phyloP scores from a whole-genome alignment of 305 asterid genomes.

The Solanum hybrid region DNA sequence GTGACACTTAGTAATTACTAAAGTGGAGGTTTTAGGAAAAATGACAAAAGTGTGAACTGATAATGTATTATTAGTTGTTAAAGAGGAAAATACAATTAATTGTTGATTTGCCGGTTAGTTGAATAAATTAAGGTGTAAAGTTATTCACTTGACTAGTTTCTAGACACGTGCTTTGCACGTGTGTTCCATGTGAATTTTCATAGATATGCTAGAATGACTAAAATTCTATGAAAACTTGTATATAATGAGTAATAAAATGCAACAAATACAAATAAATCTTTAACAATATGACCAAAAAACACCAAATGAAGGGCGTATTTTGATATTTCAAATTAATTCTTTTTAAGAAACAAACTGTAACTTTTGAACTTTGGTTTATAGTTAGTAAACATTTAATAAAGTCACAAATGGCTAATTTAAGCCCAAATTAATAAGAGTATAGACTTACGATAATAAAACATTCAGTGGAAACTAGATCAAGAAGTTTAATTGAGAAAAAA shows the following conservation, averaged over 20 bases:
- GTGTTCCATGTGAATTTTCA: neutral
- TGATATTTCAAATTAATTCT: neutral
- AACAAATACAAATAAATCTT: too few species aligned
- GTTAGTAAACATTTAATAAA: neutral
- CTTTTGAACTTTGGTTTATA: neutral
- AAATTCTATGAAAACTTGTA: neutral
- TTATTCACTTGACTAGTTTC: neutral
- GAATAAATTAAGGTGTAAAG: too few species aligned
- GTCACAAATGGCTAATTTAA: neutral
- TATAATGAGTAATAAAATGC: too few species aligned
- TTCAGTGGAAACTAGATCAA: neutral
- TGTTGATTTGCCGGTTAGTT: neutral
- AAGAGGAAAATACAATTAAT: neutral
- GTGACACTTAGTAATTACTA: neutral
- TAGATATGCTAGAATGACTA: neutral
- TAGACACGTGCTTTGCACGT: neutral
- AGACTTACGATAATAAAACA: neutral
- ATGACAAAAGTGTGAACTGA: neutral
- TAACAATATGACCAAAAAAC: neutral
- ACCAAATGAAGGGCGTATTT: neutral
- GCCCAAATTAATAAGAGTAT: neutral
- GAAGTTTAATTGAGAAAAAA: neutral
- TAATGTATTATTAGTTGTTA: neutral
- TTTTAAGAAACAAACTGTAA: neutral
- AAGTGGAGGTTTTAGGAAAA: neutral